These are phyloP conservation scores for Elsinoe perseae DNA, from an alignment of 2,329 filamentous ascomycete genomes.

Conservation along the genomic window DNA sequence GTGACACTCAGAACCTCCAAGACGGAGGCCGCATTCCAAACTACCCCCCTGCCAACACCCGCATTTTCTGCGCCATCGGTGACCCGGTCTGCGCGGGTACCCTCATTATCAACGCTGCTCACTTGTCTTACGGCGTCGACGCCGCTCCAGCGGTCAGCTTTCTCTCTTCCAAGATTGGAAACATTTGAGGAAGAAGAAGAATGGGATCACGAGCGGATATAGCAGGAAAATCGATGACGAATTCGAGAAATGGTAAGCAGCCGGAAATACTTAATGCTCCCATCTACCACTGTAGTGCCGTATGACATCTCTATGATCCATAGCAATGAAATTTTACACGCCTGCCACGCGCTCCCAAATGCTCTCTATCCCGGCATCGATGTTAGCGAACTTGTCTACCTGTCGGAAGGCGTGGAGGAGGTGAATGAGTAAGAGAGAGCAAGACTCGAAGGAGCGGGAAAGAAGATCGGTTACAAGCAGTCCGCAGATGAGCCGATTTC, in stretches of 20 bases:
- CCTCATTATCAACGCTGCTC: constrained; percentile 24
- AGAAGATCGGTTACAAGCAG: background rate
- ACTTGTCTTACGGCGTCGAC: constrained; percentile 20
- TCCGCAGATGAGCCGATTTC: background rate
- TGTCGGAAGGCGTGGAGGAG: no score
- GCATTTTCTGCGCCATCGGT: constrained; percentile 25
- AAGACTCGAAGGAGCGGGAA: background rate
- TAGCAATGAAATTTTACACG: no score
- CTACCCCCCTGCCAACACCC: constrained; percentile 27
- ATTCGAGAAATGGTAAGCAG: background rate
- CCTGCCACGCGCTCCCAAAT: no score
- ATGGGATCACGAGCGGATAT: background rate
- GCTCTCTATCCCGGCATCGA: no score
- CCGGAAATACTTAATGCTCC: no score
- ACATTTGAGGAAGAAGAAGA: background rate
- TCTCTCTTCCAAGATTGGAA: background rate
- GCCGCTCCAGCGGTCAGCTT: constrained; percentile 4
- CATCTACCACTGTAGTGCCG: no score
- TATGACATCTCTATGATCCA: no score
- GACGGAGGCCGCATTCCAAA: constrained; percentile 30
- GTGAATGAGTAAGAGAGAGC: background rate
- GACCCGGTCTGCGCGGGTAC: constrained; percentile 25
- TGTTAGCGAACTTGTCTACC: no score
- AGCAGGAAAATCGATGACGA: no score
- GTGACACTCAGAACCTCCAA: constrained; percentile 33